These are phyloP conservation scores for Acanthamoeba lenticulata DNA, from an alignment of 208 protist genomes.

Conservation along the genomic window DNA sequence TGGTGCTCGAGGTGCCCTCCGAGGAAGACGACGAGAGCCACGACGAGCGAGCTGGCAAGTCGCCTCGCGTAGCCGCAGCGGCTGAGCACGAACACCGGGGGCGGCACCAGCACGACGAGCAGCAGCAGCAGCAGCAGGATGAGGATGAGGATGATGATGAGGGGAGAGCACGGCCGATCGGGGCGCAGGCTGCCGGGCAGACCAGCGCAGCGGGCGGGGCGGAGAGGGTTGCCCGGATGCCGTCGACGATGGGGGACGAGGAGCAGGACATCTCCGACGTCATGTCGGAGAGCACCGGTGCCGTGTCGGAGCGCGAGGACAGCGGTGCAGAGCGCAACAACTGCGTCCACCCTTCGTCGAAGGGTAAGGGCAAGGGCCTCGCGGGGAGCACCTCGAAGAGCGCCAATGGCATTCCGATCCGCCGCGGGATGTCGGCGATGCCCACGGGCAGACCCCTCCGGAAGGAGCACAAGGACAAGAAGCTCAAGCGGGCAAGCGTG, in stretches of 20 bases:
- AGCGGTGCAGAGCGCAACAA: neutral
- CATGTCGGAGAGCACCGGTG: neutral
- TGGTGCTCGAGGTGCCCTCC: conserved; percentile 33
- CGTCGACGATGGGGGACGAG: neutral
- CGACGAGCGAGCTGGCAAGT: neutral
- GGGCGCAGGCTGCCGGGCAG: too few relatives aligned
- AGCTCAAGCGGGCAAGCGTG: conserved; percentile 8
- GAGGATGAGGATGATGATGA: too few relatives aligned
- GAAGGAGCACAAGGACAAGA: neutral
- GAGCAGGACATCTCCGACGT: conserved; percentile 21
- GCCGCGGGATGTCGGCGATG: neutral
- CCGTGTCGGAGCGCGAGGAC: neutral
- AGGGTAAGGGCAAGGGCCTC: neutral
- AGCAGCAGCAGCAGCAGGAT: too few relatives aligned
- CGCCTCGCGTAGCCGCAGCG: too few relatives aligned
- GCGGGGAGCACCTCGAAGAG: neutral
- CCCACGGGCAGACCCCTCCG: too few relatives aligned
- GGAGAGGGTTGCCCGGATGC: neutral
- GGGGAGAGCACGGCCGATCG: too few relatives aligned
- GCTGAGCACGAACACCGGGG: too few relatives aligned
- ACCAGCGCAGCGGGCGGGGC: neutral
- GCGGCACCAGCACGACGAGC: too few relatives aligned
- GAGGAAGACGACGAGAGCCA: neutral
- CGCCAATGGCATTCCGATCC: neutral
- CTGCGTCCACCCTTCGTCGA: neutral